Base-by-base conservation (phyloP, 208 protist species). In the Trypanosoma cruzi region DNA sequence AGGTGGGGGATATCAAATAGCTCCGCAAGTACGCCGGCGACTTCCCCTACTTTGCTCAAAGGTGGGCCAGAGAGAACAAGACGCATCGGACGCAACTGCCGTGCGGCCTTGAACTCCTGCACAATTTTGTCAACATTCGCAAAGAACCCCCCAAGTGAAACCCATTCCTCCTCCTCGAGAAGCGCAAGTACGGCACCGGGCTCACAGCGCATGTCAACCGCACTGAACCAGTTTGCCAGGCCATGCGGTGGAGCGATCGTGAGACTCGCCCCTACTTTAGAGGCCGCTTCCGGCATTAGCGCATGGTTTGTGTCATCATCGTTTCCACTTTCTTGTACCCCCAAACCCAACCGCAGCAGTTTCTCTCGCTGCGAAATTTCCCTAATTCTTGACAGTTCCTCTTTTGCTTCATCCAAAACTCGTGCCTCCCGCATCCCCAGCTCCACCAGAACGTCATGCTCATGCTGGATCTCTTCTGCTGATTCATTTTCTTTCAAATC, bases 11-110 rank as follows among this genome's bases (percentile, higher is more conserved):
- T 68, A 52, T 71, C 59, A 79, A 94, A 96, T 36, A 85, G 58
- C 42, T 59, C 42, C 1, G 82, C 83, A 0, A 98, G 55, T 10
- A 37, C 34, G 3, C 40, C 36, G 1, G 92, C 80, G 11, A 94
- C 68, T 1, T 68, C 60, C 24, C 84, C 84, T 54, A 77, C 88
- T 24, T 87, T 88, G 22, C 72, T 81, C 16, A 90, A 77, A 40
- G 96, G 96, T 16, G 96, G 96, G 6, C 96, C 96, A 16, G 88
- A 71, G 7, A 98, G 59, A 46, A 95, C 40, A 44, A 93, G 22
- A 24, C 88, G 82, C 31, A 95, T 58, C 11, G 96, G 92, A 22
- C 70, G 46, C 16, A 96, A 71, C 37, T 73, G 65, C 26, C 88
- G 81, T 42, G 52, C 73, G 50, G 68, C 69, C 31, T 84, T 81